Evolutionary conservation across 148 eudicot species (phyloP), one percentile per base, ranked within the genome.

Genomic region (Cornus florida): DNA sequence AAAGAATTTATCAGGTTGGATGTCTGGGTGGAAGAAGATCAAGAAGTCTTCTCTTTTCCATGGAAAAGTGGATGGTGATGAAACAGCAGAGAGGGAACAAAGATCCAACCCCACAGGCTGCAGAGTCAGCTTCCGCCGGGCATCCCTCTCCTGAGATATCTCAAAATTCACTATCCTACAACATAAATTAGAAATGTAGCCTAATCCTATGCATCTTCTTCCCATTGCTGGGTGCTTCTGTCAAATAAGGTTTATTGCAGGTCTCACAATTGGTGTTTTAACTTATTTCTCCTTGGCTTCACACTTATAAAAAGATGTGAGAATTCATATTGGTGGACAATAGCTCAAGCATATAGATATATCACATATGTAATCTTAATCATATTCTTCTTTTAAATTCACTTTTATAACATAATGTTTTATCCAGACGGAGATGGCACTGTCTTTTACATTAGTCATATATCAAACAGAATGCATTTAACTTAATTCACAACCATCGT

Each of bases 1-100:
- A 17, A 88, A 77, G 41, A 83, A 74, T 68, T 35, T 73, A 64
- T 82, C 89, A 43, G 84, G 83, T 69, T 90, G 98, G 96, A 73
- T 73, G 68, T 67, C 79, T 3, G 82, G 86, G 35, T 92, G 90
- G 98, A 83, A 67, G 71, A 93, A 89, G 53, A 71, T 88, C 11
- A 85, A 75, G 76, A 85, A 73, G n/a, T 67, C 92, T 12, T 69
- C 87, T 68, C 43, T 84, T 76, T 85, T 83, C 39, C 76, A 70
- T 73, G 50, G 84, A 72, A 90, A 89, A 82, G 59, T 62, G 41
- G 86, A 89, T 57, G 84, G 53, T 22, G 86, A 82, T 68, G 91
- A 87, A 53, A 78, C 62, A 72, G 84, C 74, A 69, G 89, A 77
- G 60, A 70, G 67, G 39, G 83, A 71, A 11, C 75, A 75, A 39